These are phyloP conservation scores for Gossypium lobatum DNA, from an alignment of 441 rosid genomes.

Conservation along the genomic window DNA sequence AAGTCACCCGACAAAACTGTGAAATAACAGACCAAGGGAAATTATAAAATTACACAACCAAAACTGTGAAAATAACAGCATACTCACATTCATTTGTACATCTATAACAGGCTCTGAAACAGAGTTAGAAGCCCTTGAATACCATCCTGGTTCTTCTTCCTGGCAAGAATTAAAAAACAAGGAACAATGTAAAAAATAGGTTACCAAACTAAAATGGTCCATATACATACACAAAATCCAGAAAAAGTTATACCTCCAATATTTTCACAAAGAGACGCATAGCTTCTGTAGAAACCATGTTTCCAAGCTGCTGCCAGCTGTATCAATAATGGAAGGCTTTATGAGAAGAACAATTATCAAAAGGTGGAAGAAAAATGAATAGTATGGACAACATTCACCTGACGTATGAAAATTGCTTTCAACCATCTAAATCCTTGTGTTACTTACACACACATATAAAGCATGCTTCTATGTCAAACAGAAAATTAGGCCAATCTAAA, in stretches of 20 bases:
- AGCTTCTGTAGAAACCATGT: slow-evolving; percentile 88
- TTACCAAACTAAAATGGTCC: slow-evolving; percentile 2
- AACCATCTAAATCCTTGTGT: background rate
- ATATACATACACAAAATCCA: background rate
- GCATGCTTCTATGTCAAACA: background rate
- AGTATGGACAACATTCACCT: background rate
- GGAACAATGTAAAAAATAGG: slow-evolving; percentile 10
- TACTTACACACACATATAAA: background rate
- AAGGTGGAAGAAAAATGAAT: background rate
- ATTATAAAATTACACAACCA: background rate
- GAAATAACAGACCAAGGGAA: background rate
- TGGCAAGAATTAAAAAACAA: slow-evolving; percentile 18
- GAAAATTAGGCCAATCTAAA: background rate
- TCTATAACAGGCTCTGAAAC: slow-evolving; percentile 62
- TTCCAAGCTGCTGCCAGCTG: slow-evolving; percentile 96
- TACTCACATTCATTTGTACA: slow-evolving; percentile 74
- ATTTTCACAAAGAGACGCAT: slow-evolving; percentile 99
- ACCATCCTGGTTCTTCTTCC: slow-evolving; percentile 99
- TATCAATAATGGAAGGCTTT: slow-evolving; percentile 17
- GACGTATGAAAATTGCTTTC: background rate
- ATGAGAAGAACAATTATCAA: slow-evolving; percentile 9
- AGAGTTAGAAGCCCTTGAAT: slow-evolving; percentile 76
- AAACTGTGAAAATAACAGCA: slow-evolving; percentile 1
- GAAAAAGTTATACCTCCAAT: slow-evolving; percentile 59
- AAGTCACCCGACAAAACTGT: background rate